Base-by-base conservation (phyloP, 1,139 yeast species). In the Pichia sp. region DNA sequence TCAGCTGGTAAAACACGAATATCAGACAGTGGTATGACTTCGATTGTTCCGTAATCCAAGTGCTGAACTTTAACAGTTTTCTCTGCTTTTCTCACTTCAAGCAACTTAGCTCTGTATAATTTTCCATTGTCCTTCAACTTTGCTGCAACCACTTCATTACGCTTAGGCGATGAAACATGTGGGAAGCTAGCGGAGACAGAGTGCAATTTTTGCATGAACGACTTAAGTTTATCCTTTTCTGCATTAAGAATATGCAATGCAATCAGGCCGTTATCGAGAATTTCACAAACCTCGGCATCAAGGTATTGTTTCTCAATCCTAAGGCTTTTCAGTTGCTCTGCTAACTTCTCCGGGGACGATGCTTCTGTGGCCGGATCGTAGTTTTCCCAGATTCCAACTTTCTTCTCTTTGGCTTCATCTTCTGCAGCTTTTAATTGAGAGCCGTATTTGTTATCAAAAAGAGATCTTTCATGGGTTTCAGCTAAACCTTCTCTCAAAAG, bases 401-500 rank as follows among this genome's bases (percentile, higher is more conserved):
- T 78, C 42, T 71, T 71, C 2, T 66, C 64, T 67, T 79, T 78
- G 3, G 96, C 96, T 4, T 66, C 66, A 40, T 77, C 81, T 69
- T 88, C 88, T 2, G 93, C 90, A 44, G 76, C 80, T 48, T 73
- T 69, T 47, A 89, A 74, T 50, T 78, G 82, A 26, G 75, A 67
- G 45, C 76, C 80, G 62, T 72, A 78, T 34, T 84, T 79, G 51
- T 87, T 83, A 51, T 80, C 78, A 54, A 73, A 72, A 10, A 87
- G 81, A 1, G 93, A 85, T 55, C 79, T 77, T 50, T 80, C 90
- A 64, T 88, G 95, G 23, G 82, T 70, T 60, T 79, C 76, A 16
- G 82, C 87, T 54, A 79, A 76, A 2, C 96, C 97, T 57, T 79
- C 79, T 50, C 77, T 77, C 59, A 87, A 75, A 55, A 90, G 74